Evolutionary conservation across 2,329 filamentous ascomycete genomes (phyloP), one percentile per base, ranked within the genome.

Genomic region (Cephalotrichum gorgonifer): DNA sequence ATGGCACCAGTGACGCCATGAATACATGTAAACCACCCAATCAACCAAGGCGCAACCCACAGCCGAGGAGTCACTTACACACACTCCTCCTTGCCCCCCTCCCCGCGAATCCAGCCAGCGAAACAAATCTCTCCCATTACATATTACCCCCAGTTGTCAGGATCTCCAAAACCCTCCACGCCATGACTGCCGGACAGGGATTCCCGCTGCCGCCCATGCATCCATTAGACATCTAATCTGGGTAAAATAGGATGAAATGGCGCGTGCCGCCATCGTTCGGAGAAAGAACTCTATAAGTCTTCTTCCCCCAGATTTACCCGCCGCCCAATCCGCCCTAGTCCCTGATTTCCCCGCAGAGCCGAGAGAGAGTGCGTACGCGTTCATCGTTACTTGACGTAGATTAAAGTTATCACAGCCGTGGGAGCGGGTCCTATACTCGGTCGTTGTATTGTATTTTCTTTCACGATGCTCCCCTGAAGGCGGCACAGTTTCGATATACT

Each of bases 301-400:
- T 27, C n/a, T n/a, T 12, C 25, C 43, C 17, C 43, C 28, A 45
- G 28, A 45, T 48, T 48, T 48, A 48, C 27, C 46, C 46, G 45
- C 33, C 33, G 35, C 46, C 28, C 46, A 48, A 48, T 48, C 35
- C 38, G 14, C 27, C 28, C 25, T 25, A 17, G 15, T 22, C n/a
- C n/a, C n/a, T 45, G 23, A 38, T 23, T 43, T 43, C 38, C 26
- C 26, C 46, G 39, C 38, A 31, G 28, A 23, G n/a, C n/a, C 26
- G 38, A 48, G 38, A 23, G 14, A 12, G 38, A 17, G 12, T 22
- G 15, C 11, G 17, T 31, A 48, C 46, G 46, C 38, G 46, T 48
- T 48, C 26, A 43, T 25, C 45, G 30, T 42, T 41, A 48, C 45
- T 42, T 48, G 45, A 48, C 46, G 39, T 33, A 42, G 35, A 48